A percentile compares a stretch with the other conserved stretches of the same genome.
Evolutionary conservation across 2,329 filamentous ascomycete species (phyloP).

Genomic region (Helotiales sp.): DNA sequence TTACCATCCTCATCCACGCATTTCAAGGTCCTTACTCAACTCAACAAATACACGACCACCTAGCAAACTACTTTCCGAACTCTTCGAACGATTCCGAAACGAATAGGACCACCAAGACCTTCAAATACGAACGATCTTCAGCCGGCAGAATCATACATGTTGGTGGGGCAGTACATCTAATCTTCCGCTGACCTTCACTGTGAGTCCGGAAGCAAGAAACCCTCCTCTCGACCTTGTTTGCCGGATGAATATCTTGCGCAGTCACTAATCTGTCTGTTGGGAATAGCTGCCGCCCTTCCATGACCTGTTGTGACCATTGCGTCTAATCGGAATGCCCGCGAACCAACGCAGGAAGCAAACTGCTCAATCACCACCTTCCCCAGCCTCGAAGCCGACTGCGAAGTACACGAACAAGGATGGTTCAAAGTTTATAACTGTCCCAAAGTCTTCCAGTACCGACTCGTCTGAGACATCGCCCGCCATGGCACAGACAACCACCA

Average conservation of each 20-base stretch:
- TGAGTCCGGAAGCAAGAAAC: conserved; percentile 20
- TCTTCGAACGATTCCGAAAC: neutral
- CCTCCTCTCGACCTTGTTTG: conserved; percentile 3
- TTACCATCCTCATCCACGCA: neutral
- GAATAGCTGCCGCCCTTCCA: conserved; percentile 27
- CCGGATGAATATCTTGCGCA: neutral
- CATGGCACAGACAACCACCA: conserved; percentile 35
- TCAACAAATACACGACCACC: neutral
- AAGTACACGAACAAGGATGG: conserved; percentile 70
- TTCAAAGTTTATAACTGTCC: conserved; percentile 67
- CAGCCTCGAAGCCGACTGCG: conserved; percentile 52
- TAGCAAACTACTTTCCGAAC: neutral
- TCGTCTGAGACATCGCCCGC: conserved; percentile 54
- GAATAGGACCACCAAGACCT: neutral
- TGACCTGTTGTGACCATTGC: conserved; percentile 10
- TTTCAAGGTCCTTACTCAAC: neutral
- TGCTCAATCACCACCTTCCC: conserved; percentile 50
- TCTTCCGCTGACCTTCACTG: conserved; percentile 20
- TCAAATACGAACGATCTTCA: neutral
- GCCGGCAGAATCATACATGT: conserved; percentile 26
- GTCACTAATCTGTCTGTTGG: conserved; percentile 24
- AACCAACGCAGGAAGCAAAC: conserved; percentile 52
- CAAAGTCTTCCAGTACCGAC: conserved; percentile 52
- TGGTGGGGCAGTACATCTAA: conserved; percentile 33
- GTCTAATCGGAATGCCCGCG: conserved; percentile 47